Conservation (phyloP, 2,329 filamentous ascomycete genomes). For the Elsinoe fawcettii region DNA sequence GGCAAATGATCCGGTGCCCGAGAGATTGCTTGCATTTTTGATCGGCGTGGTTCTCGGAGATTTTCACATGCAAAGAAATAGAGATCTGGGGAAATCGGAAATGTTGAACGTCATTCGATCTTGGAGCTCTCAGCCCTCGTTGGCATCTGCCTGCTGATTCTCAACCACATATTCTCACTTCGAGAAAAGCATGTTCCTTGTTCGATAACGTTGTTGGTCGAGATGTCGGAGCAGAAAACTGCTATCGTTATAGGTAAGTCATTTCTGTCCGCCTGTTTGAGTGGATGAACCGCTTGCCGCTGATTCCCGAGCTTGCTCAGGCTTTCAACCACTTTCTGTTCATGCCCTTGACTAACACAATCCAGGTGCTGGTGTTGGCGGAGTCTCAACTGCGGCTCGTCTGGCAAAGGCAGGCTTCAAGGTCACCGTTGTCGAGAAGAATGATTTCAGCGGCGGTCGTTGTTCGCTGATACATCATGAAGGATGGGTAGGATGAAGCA, state of each 20-base stretch:
- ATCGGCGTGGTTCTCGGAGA: slow-evolving; percentile 11
- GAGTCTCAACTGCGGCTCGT: slow-evolving; percentile 62
- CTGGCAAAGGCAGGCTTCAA: slow-evolving; percentile 61
- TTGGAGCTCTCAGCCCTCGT: slow-evolving; percentile 9
- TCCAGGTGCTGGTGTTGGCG: slow-evolving; percentile 61
- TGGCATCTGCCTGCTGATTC: slow-evolving; percentile 17
- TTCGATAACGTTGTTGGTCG: neutral
- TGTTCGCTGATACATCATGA: slow-evolving; percentile 57
- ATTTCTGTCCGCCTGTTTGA: neutral
- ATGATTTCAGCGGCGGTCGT: slow-evolving; percentile 62
- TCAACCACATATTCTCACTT: slow-evolving; percentile 16
- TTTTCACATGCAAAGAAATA: slow-evolving; percentile 3
- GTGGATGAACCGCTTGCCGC: neutral
- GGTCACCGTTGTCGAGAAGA: slow-evolving; percentile 75
- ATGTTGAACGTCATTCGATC: slow-evolving; percentile 9
- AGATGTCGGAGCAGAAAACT: slow-evolving; percentile 32
- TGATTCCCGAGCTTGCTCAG: neutral
- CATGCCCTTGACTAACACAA: neutral
- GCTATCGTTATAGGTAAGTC: slow-evolving; percentile 48
- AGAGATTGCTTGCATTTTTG: neutral
- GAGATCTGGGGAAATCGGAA: slow-evolving; percentile 1
- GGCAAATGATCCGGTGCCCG: neutral
- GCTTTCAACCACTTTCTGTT: neutral
- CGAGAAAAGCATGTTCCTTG: neutral
- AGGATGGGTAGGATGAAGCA: slow-evolving; percentile 36